Base-by-base conservation (phyloP, 441 rosid genomes). In the Flueggea neowawraea region DNA sequence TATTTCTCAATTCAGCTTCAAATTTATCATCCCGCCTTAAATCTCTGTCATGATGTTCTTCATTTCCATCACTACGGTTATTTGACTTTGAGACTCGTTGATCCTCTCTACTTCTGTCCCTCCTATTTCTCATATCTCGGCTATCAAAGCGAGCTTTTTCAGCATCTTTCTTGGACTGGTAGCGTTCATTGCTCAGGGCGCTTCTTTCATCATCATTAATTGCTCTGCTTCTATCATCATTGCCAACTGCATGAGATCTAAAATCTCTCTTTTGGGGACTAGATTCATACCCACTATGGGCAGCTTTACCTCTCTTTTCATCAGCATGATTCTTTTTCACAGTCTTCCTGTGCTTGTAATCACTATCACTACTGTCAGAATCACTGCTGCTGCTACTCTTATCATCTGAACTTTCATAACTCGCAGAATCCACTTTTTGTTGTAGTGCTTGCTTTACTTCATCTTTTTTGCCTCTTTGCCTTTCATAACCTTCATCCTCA, bases 71-170 rank as follows among this genome's bases (percentile, higher is more conserved):
- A 48, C 55, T 61, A 47, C 59, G 43, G 55, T 59, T 68, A 66
- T 71, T 65, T 33, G 66, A 67, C 55, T 73, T 69, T 28, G 66
- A 47, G 52, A 65, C 75, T 9, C 44, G 69, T 48, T 58, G 64
- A 67, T 69, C 63, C 10, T 67, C 68, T 56, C 48, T 65, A 47
- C 16, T 39, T 47, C 57, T 58, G 52, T 60, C 78, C 73, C 76
- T 73, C 73, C 73, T 76, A 60, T 57, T 75, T 64, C 59, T 70
- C 61, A 54, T 68, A 68, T 16, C 72, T 44, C 65, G 70, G 16
- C 39, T 56, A 36, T 44, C 75, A 39, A 17, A 57, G 52, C 33
- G 55, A 45, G 79, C 22, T 43, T 52, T 53, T 33, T 57, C 65
- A 36, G 66, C 28, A 22, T 55, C 74, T 62, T 54, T 62, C 31